Evolutionary conservation across 106 monocot species (phyloP).

Genomic region (Agapanthus africanus): DNA sequence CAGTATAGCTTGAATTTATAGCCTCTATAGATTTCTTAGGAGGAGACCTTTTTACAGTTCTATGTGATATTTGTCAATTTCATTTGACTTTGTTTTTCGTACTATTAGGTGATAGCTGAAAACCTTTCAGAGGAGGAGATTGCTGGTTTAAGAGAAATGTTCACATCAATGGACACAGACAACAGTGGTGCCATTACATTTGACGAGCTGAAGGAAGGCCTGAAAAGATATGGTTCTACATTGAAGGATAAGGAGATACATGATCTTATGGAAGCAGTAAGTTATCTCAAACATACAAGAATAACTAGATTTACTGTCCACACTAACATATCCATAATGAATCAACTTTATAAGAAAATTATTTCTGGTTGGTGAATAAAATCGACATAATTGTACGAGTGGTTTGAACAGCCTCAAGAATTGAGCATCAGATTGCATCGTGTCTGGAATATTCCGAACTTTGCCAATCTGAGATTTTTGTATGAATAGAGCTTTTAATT

Average conservation of each 20-base stretch:
- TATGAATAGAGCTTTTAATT: too few species aligned
- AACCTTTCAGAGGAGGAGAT: constrained; percentile 35
- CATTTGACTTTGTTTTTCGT: background rate
- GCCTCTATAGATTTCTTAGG: background rate
- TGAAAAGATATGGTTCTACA: constrained; percentile 27
- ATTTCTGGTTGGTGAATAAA: too few species aligned
- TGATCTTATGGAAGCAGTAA: constrained; percentile 33
- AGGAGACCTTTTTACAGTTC: background rate
- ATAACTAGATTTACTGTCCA: too few species aligned
- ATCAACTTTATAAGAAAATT: too few species aligned
- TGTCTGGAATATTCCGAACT: too few species aligned
- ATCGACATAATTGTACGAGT: too few species aligned
- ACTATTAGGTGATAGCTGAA: constrained; percentile 25
- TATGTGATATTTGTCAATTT: too few species aligned
- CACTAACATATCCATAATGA: too few species aligned
- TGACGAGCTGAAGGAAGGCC: constrained; percentile 29
- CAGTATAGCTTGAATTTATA: background rate
- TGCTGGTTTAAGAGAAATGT: constrained; percentile 30
- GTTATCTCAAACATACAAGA: too few species aligned
- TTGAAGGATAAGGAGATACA: constrained; percentile 27
- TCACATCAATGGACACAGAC: constrained; percentile 24
- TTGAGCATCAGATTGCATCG: too few species aligned
- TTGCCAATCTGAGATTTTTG: too few species aligned
- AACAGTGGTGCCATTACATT: constrained; percentile 32
- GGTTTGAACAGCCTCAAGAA: too few species aligned